Evolutionary conservation across 2,329 filamentous ascomycete genomes (phyloP), one percentile per base, ranked within the genome.

Genomic region (Lasiodiplodia sp.): DNA sequence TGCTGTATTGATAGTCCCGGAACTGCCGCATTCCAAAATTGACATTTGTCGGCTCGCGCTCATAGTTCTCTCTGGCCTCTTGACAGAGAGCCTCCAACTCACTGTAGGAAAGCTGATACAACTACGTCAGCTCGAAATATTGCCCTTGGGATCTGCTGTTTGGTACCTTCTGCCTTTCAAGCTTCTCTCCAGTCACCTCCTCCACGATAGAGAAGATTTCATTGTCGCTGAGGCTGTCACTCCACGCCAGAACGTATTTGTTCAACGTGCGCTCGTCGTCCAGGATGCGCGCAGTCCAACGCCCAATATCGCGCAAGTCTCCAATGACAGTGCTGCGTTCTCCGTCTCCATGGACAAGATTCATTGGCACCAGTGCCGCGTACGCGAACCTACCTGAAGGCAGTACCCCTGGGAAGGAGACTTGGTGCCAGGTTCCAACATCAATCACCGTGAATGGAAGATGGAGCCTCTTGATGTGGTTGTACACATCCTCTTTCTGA

Each of bases 391-490:
- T 75, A 11, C 84, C 83, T 16, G 80, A 83, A 18, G 81, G 79
- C 0, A 87, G 73, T 18, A 10, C 7, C 18, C 72, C 72, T 11
- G 82, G 83, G 67, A 83, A 79, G 5, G 78, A 77, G 37, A 85
- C 71, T 72, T 88, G 85, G 72, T 86, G 85, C 87, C 87, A 89
- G 79, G 80, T 87, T n/a, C 87, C 87, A 14, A 87, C 82, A 70
- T 89, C 87, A 63, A 88, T 83, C 72, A 86, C 78, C 5, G 87
- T 88, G 76, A 84, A 89, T 0, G 85, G 84, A 1, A 89, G 79
- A 38, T 79, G 75, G 1, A 88, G 84, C 79, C 88, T 88, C 76
- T 83, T 55, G 38, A 55, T 28, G 70, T 44, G 70, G 57, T 12
- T 25, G 53, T 38, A 38, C 28, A 44, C 25, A n/a, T 38, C 21